Conservation (phyloP, 208 protist species). For the Eutreptiella sp. region DNA sequence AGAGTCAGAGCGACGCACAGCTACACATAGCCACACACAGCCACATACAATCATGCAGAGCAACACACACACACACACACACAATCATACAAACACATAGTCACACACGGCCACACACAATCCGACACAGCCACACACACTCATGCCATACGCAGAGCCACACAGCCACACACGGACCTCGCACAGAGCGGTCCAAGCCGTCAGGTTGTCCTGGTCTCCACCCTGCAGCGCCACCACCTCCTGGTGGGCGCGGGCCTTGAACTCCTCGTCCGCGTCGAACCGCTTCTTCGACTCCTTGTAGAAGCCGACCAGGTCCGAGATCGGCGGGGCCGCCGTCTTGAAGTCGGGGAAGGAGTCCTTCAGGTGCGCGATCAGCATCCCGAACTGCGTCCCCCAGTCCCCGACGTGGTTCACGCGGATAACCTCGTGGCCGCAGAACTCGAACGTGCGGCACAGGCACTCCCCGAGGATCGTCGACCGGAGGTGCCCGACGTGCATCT, state of each 20-base stretch:
- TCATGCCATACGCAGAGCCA: conserved; percentile 1
- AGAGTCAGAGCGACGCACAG: too few species aligned
- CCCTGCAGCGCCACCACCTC: conserved; percentile 83
- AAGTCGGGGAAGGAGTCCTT: conserved; percentile 84
- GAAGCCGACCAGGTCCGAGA: conserved; percentile 84
- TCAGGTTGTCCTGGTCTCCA: conserved; percentile 62
- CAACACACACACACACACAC: too few species aligned
- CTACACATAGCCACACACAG: too few species aligned
- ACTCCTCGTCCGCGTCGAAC: conserved; percentile 84
- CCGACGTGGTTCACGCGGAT: conserved; percentile 94
- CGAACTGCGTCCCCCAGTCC: conserved; percentile 98
- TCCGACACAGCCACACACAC: too few species aligned
- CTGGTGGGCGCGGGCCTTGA: conserved; percentile 75
- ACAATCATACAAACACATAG: too few species aligned
- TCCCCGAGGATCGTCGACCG: conserved; percentile 98
- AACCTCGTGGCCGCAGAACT: conserved; percentile 87
- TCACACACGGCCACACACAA: too few species aligned
- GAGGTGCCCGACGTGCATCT: conserved; percentile 97
- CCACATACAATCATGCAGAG: too few species aligned
- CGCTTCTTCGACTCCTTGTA: conserved; percentile 87
- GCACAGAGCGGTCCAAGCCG: conserved; percentile 81
- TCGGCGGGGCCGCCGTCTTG: conserved; percentile 69
- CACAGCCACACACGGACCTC: conserved; percentile 46
- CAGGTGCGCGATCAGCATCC: conserved; percentile 94
- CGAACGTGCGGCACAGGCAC: conserved; percentile 77